Base-by-base conservation (phyloP, 306 rosid genomes). In the Glycyrrhiza uralensis region DNA sequence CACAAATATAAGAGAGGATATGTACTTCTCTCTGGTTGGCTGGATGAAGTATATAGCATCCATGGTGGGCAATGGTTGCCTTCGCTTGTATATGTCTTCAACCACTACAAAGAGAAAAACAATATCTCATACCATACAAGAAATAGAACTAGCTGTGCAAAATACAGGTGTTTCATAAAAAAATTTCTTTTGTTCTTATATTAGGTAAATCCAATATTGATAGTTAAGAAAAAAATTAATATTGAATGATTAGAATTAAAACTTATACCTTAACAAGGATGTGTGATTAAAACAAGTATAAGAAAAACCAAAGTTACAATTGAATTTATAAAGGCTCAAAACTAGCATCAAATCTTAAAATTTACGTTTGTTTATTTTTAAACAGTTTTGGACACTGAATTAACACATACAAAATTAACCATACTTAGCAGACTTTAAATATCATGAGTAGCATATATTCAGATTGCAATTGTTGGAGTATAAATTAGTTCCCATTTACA, bases 41-140 rank as follows among this genome's bases (percentile, higher is more conserved):
- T 93, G 98, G 73, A 93, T 78, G 86, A 91, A 93, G 85, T 91
- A 91, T 84, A 93, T 93, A 79, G 98, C 98, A 86, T 93, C 98
- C 98, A 91, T 91, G 75, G 96, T 80, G 19, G 98, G 96, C 72
- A 93, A 78, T 18, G 98, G 92, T 75, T 93, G 97, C 85, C 98
- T 85, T 81, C 96, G 87, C 87, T 85, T 90, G 87, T 76, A 87
- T 80, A 93, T 84, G 82, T 93, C 98, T 71, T 93, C 98, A n/a
- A 93, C 98, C 92, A 93, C 98, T 93, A 75, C 87, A 81, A 39
- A 67, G 68, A 78, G 39, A 79, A 81, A 60, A 64, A 20, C 3
- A 56, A 61, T 57, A 29, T 54, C 60, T 49, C 38, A 82, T 55
- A 75, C 8, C 46, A 71, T 72, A 58, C 60, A 71, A 24, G 58